Evolutionary conservation across 805 yeast genomes (phyloP), one percentile per base, ranked within the genome.

Genomic region (Clavispora phyllophila): DNA sequence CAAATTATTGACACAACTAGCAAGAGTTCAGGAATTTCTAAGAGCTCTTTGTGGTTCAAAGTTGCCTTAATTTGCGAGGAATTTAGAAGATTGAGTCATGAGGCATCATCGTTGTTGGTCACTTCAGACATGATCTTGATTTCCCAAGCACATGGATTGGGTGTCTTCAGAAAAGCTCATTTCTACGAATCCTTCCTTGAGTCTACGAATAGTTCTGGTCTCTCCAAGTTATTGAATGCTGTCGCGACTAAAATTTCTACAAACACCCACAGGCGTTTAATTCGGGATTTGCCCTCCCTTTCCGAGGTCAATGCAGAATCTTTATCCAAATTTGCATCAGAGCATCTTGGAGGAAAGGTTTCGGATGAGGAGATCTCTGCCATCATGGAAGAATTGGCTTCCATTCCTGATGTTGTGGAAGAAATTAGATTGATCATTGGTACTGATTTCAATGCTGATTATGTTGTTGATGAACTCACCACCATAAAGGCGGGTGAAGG

Each of bases 61-160:
- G 75, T 90, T 44, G 83, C 81, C 44, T 72, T 86, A 2, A 67
- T 89, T 20, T 82, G 95, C 56, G 77, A 75, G 43, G 96, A 89
- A 54, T 69, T 85, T 41, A 75, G 74, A 45, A 82, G 76, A 45
- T 72, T 73, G 37, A 69, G 79, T 15, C 72, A 74, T 44, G 93
- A 86, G 53, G 72, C 83, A 0, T 67, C 87, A 29, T 65, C 80
- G 32, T 60, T 46, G 61, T 29, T 46, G 4, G 45, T 42, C 2
- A 32, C 43, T 20, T 20, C 33, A 1, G 41, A 50, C 14, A 40
- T 33, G 22, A 44, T 61, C 8, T 43, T 65, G 12, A 43, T 61
- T 2, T 46, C 59, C 15, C 66, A 67, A 46, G 58, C 60, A 2
- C 65, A 68, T 48, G 68, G 70, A 1, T 28, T 65, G 17, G 66